Evolutionary conservation across 345 rosid species (phyloP), one percentile per base, ranked within the genome.

Genomic region (Erucastrum elatum): DNA sequence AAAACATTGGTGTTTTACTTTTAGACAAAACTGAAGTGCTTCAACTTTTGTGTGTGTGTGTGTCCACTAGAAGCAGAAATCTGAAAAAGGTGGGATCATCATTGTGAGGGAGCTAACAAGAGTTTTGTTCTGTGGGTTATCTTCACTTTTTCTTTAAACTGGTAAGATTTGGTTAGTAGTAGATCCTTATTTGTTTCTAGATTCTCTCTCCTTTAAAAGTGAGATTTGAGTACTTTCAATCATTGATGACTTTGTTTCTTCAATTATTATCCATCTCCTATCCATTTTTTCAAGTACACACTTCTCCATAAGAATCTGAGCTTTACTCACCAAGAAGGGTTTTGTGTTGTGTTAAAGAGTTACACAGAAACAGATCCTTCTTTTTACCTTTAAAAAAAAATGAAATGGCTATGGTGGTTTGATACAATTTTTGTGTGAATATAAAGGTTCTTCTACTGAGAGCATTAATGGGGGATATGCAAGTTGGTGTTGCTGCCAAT

Each of bases 401-500:
- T 31, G 66, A 77, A 27, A 29, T 31, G 69, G 21, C 63, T 66
- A 60, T 83, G 68, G 75, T 82, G 68, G 75, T 74, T 64, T 29
- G 16, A 66, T 55, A 17, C 65, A 53, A 25, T 12, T 16, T 59
- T 66, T 2, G 31, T 72, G 70, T 75, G 73, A 62, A 74, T 68
- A 5, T 82, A 77, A 53, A 64, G 82, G 64, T 59, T 39, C 68
- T 70, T 53, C 17, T 78, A 33, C 65, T 72, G 75, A 68, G 76
- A n/a, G n/a, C 82, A 71, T 49, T 51, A 56, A 91, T 87, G 90
- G 92, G 88, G 15, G 96, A 92, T 85, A 75, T 89, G 80, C 56
- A 81, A 64, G 78, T 80, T 70, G 82, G 84, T 66, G 84, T 85
- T 79, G 75, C 84, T 81, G 75, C 87, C 68, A 70, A 21, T 75